A percentile compares a stretch with the other conserved stretches of the same genome.
These are phyloP conservation scores for Pseudocercospora macadamiae DNA, from an alignment of 2,329 filamentous ascomycete species.

Conservation along the genomic window DNA sequence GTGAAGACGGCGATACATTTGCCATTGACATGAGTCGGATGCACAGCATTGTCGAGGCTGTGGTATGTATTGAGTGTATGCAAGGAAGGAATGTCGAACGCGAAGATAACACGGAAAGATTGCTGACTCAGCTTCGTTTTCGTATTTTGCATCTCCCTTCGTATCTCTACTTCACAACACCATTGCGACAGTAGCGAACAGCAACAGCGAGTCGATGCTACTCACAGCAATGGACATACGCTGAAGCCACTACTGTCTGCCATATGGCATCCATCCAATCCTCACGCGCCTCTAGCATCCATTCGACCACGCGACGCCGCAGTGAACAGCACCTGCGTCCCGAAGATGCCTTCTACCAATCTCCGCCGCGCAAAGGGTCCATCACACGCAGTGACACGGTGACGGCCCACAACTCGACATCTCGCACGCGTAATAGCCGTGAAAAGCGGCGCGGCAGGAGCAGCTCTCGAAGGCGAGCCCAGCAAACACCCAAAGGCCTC, in stretches of 20 bases:
- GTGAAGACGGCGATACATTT: neutral
- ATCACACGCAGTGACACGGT: constrained; percentile 38
- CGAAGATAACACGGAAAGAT: neutral
- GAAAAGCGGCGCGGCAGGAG: constrained; percentile 61
- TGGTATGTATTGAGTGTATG: neutral
- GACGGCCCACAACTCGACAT: constrained; percentile 20
- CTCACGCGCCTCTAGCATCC: constrained; percentile 24
- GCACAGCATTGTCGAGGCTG: neutral
- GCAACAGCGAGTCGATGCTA: no score
- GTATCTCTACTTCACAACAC: no score
- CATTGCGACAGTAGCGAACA: no score
- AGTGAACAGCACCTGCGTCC: constrained; percentile 64
- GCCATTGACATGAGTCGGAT: neutral
- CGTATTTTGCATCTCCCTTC: no score
- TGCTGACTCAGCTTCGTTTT: no score
- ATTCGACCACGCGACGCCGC: constrained; percentile 15
- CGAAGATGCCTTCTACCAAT: constrained; percentile 76
- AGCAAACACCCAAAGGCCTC: constrained; percentile 11
- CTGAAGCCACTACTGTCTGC: constrained; percentile 42
- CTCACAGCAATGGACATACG: constrained; percentile 33
- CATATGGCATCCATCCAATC: constrained; percentile 17
- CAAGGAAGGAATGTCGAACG: neutral
- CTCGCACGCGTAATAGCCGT: constrained; percentile 37
- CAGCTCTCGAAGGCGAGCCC: constrained; percentile 62
- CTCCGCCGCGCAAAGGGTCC: constrained; percentile 57